Evolutionary conservation across 768 basidiomycete genomes (phyloP), one percentile per base, ranked within the genome.

Genomic region (Lepiota subincarnata): DNA sequence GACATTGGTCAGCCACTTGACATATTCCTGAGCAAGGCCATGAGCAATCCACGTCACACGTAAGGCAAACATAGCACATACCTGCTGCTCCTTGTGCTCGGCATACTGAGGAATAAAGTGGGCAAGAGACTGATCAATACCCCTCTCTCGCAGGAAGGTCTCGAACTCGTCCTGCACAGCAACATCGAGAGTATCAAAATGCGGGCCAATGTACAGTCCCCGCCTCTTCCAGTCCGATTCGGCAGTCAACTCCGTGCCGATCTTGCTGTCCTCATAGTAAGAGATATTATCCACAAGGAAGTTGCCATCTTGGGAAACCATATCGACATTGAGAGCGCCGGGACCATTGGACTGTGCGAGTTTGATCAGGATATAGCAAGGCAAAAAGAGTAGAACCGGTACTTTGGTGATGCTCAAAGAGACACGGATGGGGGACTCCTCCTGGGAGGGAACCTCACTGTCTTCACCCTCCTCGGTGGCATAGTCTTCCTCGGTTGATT

Each of bases 201-300:
- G 84, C 48, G 95, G 96, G 1, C 96, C 96, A 65, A 96, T 84
- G 77, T 97, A 98, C 59, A 89, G 72, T 1, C 89, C 92, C 16
- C 94, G 82, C 43, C 95, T 83, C 67, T 87, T 89, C 92, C 91
- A 98, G 72, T 98, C 94, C 6, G 89, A 87, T 58, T 98, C 93
- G 6, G 90, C 86, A 11, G 84, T 90, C 60, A 90, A 69, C 6
- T 87, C 88, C 12, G 82, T 85, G 11, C 85, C 93, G 11, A 89
- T 60, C 62, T 82, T 78, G 26, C 75, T 71, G 59, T 93, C 89
- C 1, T 74, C 67, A 71, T 96, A 98, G 76, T 77, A 93, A 1
- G 94, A 83, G 57, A 95, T 81, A 69, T 92, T 96, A 68, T 97
- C 94, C 48, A 95, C 76, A n/a, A 87, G 68, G 65, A 96, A 93